Percentiles rank a stretch among this genome's conserved stretches.
phyloP scores from a whole-genome alignment of 2,329 filamentous ascomycete genomes.

The Xylariaceae sp. region DNA sequence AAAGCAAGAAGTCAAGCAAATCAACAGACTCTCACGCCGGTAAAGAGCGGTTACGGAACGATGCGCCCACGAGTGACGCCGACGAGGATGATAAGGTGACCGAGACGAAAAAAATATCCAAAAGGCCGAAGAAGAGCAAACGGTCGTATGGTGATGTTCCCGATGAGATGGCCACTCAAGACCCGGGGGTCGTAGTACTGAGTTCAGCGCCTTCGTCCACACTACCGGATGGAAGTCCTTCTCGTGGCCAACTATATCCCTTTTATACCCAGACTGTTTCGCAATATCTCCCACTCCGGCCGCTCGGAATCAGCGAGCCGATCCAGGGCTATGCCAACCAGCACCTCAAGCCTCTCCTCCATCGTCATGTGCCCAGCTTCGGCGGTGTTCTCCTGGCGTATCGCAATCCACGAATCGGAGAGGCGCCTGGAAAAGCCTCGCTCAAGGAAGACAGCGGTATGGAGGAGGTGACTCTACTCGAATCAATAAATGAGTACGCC shows the following conservation, averaged over 20 bases:
- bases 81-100: conserved; percentile 14
- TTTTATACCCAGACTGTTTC: conserved; percentile 78
- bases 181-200: conserved; percentile 36
- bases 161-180: not conserved
- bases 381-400: conserved; percentile 73
- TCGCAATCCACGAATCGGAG: conserved; percentile 62
- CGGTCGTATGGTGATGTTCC: conserved; percentile 20
- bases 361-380: conserved; percentile 70
- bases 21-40: not conserved
- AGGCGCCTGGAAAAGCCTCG: conserved; percentile 49
- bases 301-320: conserved; percentile 64
- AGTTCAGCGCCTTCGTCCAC: conserved; percentile 26
- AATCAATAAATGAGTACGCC: conserved; percentile 73
- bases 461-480: conserved; percentile 42
- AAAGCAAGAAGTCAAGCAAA: conserved; percentile 15
- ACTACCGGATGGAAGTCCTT: not conserved
- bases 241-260: conserved; percentile 50
- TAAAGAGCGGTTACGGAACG: conserved; percentile 24
- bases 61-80: conserved; percentile 25
- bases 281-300: conserved; percentile 72
- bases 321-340: conserved; percentile 68
- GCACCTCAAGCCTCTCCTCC: conserved; percentile 68
- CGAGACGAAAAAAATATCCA: conserved; percentile 41
- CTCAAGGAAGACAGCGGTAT: conserved; percentile 45
- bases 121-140: conserved; percentile 30